Evolutionary conservation across 495 filamentous ascomycete species (phyloP).

Genomic region (Penicillium canescens): DNA sequence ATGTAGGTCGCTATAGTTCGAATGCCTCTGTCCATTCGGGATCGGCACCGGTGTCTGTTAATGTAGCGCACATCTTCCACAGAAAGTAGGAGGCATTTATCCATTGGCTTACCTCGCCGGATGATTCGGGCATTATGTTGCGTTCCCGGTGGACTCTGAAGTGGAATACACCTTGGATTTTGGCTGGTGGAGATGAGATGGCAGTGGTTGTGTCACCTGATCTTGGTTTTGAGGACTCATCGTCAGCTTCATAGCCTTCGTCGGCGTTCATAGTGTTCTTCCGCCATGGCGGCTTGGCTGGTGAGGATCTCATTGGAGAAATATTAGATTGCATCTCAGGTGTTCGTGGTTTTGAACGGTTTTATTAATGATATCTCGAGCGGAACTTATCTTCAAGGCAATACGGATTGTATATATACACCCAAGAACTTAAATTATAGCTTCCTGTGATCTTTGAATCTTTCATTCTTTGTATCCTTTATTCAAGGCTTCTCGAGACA

Average conservation of each 20-base stretch:
- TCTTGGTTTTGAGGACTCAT: neutral
- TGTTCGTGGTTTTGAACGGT: too few relatives aligned
- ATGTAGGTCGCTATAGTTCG: neutral
- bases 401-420: neutral
- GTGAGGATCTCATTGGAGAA: too few relatives aligned
- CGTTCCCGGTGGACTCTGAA: neutral
- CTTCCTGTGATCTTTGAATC: neutral
- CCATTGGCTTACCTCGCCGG: conserved; percentile 1
- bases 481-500: neutral
- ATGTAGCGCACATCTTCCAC: conserved; percentile 4
- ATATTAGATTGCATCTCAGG: too few relatives aligned
- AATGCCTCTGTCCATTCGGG: neutral
- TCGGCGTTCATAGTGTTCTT: neutral
- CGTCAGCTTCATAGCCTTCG: neutral
- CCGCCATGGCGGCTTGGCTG: neutral
- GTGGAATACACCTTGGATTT: neutral
- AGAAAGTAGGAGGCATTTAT: neutral
- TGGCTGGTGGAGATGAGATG: neutral
- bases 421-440: neutral
- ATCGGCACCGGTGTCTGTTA: neutral
- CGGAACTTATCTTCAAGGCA: neutral
- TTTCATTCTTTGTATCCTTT: neutral
- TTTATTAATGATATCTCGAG: too few relatives aligned
- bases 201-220: neutral
- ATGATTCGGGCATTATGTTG: neutral